Base-by-base conservation (phyloP, 139 green algal genomes). In the Bryopsis sp. region DNA sequence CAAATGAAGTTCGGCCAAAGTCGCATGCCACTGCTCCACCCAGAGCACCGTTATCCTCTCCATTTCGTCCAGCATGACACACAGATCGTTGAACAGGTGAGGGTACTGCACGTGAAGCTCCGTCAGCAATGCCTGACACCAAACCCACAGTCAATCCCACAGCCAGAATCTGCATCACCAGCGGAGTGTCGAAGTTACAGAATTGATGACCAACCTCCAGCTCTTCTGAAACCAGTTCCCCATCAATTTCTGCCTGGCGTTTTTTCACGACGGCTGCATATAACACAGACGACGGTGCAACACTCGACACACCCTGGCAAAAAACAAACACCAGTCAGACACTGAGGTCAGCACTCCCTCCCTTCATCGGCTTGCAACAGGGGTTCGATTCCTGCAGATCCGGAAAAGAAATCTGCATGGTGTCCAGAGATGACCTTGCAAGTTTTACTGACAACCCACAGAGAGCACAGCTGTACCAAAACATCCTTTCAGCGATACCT, bases 1-100 rank as follows among this genome's bases (percentile, higher is more conserved):
- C 39, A 80, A 68, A 61, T 87, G 78, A 47, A 84, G 34, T 62
- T 88, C 78, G 1, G 58, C 36, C 61, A 92, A 71, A n/a, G 83
- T 72, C 1, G 61, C 59, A 22, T 82, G 76, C 85, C 84, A 91
- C 11, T 82, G 70, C 81, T 94, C 88, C 58, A 80, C 65, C 47
- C 70, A 76, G n/a, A 86, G 71, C n/a, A 86, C 70, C 28, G 65
- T 70, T 29, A 80, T 46, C 32, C 70, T 43, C 22, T 74, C 50
- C 69, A 80, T 47, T 50, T 80, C 74, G 26, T 58, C 64, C 33
- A 80, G 39, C n/a, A 78, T 70, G 28, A 83, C 38, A 38, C 35
- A 38, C 5, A 57, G 6, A 35, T 69, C 29, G 34, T 54, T 8
- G 11, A 69, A 36, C 26, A 69, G 26, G 5, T 57, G 19, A 37